phyloP scores from a whole-genome alignment of 208 protist species.

The Entamoeba moshkovskii region DNA sequence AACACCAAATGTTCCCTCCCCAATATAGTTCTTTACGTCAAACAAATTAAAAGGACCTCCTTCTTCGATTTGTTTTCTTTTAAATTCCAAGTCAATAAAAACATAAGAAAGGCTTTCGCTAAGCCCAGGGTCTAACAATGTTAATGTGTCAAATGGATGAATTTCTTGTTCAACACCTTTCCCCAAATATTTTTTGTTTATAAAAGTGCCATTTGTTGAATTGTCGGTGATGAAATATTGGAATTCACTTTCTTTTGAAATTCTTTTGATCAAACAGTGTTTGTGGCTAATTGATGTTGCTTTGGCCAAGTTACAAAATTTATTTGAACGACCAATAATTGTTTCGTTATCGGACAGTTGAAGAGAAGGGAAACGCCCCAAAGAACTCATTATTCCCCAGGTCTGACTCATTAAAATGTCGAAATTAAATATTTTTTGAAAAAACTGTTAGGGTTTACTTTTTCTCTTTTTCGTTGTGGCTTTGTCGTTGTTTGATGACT shows the following conservation, averaged over 20 bases:
- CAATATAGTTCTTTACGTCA: background rate
- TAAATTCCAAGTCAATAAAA: background rate
- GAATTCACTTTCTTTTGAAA: background rate
- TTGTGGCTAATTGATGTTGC: background rate
- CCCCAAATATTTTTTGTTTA: background rate
- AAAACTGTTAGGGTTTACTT: no score
- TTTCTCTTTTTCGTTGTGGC: no score
- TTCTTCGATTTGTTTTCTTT: background rate
- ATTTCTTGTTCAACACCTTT: background rate
- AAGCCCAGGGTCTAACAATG: background rate
- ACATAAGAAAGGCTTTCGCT: background rate
- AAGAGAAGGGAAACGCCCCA: no score
- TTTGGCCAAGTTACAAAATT: background rate
- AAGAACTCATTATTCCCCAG: no score
- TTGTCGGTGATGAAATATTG: background rate
- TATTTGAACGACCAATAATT: background rate
- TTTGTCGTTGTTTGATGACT: no score
- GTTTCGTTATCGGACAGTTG: background rate
- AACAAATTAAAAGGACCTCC: background rate
- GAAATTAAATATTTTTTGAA: no score
- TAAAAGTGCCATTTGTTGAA: background rate
- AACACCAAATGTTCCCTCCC: background rate
- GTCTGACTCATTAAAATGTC: no score
- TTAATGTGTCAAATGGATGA: background rate
- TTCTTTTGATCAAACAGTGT: background rate